Evolutionary conservation across 441 rosid species (phyloP).

Genomic region (Capsella rubella): DNA sequence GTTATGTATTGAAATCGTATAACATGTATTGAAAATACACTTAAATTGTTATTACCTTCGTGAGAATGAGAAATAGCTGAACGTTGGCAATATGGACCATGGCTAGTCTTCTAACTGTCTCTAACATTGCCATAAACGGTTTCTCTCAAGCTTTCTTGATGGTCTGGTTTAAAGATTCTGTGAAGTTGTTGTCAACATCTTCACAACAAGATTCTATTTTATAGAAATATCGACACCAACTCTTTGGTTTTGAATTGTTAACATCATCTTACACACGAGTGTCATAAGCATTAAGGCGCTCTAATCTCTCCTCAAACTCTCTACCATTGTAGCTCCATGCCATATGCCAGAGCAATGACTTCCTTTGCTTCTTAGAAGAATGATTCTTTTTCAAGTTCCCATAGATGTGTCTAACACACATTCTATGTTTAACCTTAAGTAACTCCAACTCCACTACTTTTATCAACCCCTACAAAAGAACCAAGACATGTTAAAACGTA

Average conservation of each 20-base stretch:
- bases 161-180: not conserved
- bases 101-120: not conserved
- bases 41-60: not conserved
- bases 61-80: not conserved
- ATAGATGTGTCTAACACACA: not conserved
- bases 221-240: not conserved
- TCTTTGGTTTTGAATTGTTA: too few relatives aligned
- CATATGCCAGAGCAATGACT: not conserved
- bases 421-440: not conserved
- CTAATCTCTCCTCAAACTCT: not conserved
- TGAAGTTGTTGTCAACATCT: not conserved
- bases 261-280: too few relatives aligned
- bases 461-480: not conserved
- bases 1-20: too few relatives aligned
- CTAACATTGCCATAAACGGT: not conserved
- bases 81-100: not conserved
- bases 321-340: not conserved
- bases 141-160: not conserved
- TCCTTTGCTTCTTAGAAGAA: not conserved
- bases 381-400: not conserved
- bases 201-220: not conserved
- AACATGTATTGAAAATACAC: not conserved
- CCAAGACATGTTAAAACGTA: too few relatives aligned
- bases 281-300: too few relatives aligned
- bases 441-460: not conserved